Evolutionary conservation across 2,329 filamentous ascomycete species (phyloP).

Genomic region (Fusarium staphyleae): DNA sequence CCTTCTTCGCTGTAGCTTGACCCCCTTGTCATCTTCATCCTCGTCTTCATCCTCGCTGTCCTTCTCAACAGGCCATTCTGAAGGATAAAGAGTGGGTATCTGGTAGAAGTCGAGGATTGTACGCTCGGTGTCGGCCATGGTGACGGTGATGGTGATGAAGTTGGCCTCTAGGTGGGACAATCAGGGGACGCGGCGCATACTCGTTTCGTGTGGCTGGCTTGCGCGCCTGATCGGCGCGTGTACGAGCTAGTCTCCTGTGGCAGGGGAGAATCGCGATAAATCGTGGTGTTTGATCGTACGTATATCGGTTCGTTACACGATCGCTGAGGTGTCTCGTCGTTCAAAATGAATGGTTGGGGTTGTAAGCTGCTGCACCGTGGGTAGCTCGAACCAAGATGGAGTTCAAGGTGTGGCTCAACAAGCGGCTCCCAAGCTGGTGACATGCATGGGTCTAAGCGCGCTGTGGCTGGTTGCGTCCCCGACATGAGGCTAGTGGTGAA

Average conservation of each 20-base stretch:
- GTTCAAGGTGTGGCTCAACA: conserved; percentile 11
- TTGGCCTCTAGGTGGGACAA: conserved; percentile 25
- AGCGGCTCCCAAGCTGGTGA: conserved; percentile 12
- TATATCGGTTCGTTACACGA: neutral
- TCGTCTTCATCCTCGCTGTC: conserved; percentile 70
- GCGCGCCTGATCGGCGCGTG: conserved; percentile 9
- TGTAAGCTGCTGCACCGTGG: neutral
- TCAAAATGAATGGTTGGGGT: neutral
- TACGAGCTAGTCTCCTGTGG: neutral
- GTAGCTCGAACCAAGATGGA: neutral
- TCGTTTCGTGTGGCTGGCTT: conserved; percentile 14
- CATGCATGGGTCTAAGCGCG: conserved; percentile 16
- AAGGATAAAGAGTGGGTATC: conserved; percentile 77
- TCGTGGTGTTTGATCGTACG: neutral
- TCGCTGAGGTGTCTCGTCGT: neutral
- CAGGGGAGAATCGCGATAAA: neutral
- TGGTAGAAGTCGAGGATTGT: conserved; percentile 90
- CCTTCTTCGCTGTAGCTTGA: conserved; percentile 65
- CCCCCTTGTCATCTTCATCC: conserved; percentile 60
- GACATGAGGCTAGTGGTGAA: neutral
- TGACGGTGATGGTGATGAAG: conserved; percentile 23
- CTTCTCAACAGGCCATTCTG: conserved; percentile 86
- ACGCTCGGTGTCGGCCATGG: conserved; percentile 75
- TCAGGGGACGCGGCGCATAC: conserved; percentile 30
- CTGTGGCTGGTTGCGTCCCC: conserved; percentile 23